Conservation (phyloP, 129 eudicot species). For the Smallanthus sonchifolius region DNA sequence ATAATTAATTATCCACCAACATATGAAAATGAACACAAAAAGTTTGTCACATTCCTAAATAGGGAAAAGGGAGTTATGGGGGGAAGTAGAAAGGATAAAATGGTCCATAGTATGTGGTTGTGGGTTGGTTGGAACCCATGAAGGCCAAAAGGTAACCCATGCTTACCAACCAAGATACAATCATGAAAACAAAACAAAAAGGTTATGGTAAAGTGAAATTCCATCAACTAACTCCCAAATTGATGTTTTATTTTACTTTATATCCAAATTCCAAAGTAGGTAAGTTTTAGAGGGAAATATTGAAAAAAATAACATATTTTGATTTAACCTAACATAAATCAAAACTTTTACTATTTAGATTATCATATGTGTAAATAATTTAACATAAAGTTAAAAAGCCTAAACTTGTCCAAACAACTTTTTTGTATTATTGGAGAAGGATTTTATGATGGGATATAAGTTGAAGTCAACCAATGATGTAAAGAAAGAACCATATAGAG, state of each 20-base stretch:
- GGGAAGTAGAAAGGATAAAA: slow-evolving; percentile 11
- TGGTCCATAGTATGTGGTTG: slow-evolving; percentile 20
- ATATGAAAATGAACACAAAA: neutral
- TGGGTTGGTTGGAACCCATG: slow-evolving; percentile 30
- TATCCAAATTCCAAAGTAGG: neutral
- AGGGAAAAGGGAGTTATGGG: neutral
- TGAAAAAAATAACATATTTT: neutral
- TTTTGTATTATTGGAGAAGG: neutral
- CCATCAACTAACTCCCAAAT: slow-evolving; percentile 1
- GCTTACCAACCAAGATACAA: slow-evolving; percentile 34
- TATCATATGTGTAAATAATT: neutral
- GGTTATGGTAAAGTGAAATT: slow-evolving; percentile 5
- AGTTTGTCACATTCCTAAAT: slow-evolving; percentile 2
- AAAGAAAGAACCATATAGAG: slow-evolving; percentile 1
- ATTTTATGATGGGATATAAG: neutral
- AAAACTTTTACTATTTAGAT: neutral
- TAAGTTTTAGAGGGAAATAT: no score
- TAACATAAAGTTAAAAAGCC: neutral
- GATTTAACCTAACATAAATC: neutral
- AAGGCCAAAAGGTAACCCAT: slow-evolving; percentile 15
- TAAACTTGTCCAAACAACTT: neutral
- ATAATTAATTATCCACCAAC: slow-evolving; percentile 19
- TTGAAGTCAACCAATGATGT: slow-evolving; percentile 9
- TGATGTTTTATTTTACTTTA: neutral
- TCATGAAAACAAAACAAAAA: slow-evolving; percentile 1